These are phyloP conservation scores for Hymenoscyphus fraxineus DNA, from an alignment of 2,329 filamentous ascomycete genomes.

Conservation along the genomic window DNA sequence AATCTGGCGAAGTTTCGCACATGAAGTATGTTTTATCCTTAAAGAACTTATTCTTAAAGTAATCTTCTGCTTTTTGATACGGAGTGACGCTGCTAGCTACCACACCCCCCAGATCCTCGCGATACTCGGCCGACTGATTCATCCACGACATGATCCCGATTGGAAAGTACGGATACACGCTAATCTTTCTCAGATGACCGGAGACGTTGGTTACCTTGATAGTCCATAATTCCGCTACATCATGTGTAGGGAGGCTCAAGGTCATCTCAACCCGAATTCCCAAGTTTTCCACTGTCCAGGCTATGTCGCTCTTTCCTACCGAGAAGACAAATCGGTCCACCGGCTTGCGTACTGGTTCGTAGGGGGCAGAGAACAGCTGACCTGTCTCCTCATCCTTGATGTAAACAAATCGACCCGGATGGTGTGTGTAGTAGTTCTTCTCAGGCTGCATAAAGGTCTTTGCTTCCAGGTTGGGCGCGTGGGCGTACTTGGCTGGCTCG, in stretches of 20 bases:
- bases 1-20: conserved; percentile 47
- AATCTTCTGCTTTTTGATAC: conserved; percentile 54
- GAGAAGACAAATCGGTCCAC: conserved; percentile 50
- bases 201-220: conserved; percentile 50
- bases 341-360: conserved; percentile 49
- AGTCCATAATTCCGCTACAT: conserved; percentile 54
- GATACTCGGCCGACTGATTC: conserved; percentile 55
- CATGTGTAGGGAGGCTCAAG: conserved; percentile 48
- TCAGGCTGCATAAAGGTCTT: conserved; percentile 60
- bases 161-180: conserved; percentile 54
- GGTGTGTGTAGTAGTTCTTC: conserved; percentile 55
- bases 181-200: conserved; percentile 43
- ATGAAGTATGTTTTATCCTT: conserved; percentile 57
- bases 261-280: conserved; percentile 51
- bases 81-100: conserved; percentile 52
- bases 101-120: conserved; percentile 45
- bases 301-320: conserved; percentile 51
- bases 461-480: conserved; percentile 54
- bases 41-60: conserved; percentile 53
- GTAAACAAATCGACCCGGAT: conserved; percentile 57
- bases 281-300: conserved; percentile 50
- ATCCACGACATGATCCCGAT: conserved; percentile 61
- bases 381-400: conserved; percentile 52
- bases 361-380: conserved; percentile 51
- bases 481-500: conserved; percentile 57